Evolutionary conservation across 176 grass and related monocot genomes (phyloP), one percentile per base, ranked within the genome.

Genomic region (Melocanna baccifera): DNA sequence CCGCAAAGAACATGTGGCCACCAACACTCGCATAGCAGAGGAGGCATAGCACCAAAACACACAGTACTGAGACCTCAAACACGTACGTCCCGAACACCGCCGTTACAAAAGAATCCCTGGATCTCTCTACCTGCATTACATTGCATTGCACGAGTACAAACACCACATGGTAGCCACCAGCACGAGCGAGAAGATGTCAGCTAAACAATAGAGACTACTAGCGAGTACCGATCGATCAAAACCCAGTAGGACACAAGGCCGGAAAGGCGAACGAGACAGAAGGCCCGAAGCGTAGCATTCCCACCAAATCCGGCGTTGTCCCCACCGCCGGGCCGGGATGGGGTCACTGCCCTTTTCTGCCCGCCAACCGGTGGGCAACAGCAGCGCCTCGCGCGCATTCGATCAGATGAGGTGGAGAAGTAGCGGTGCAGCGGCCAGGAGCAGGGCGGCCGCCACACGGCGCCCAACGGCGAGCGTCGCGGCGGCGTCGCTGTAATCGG

Each of bases 71-170:
- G 15, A 43, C 29, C 46, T 48, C 40, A 6, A 6, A 45, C 50
- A 58, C n/a, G 41, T 86, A 81, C 59, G 78, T 75, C 70, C 61
- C 30, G 26, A 73, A 75, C 78, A 25, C 74, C 37, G 43, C 34
- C n/a, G 12, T 53, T 58, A 81, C 85, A 67, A 87, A 87, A 87
- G 78, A 87, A 81, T 87, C 43, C 57, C 77, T 46, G 81, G 69
- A 29, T 14, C 64, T 77, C 64, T 64, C 55, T 32, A 34, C 19
- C 26, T 48, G 51, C 36, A 8, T 70, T 9, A 36, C 34, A 36
- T 4, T 12, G 25, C 59, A 29, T 18, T 51, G 25, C 70, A 25
- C 22, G 3, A 12, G 69, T 55, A 81, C 77, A 75, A 75, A 4
- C 25, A 66, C 16, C 77, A 73, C 78, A 76, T 68, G 85, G 69